These are phyloP conservation scores for Hanseniaspora vineae DNA, from an alignment of 805 yeast species.

Conservation along the genomic window DNA sequence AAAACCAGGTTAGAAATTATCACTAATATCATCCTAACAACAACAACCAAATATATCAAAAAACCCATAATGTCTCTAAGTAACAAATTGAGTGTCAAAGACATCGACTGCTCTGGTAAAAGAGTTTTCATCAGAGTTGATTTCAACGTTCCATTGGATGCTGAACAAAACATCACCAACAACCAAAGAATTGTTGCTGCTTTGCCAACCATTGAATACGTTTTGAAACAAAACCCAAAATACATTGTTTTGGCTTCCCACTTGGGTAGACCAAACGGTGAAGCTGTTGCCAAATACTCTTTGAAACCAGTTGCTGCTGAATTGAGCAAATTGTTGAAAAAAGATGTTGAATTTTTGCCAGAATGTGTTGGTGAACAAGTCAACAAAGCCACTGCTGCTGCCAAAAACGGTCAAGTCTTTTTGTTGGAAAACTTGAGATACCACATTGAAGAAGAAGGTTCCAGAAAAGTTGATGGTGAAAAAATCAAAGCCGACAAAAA, in stretches of 20 bases:
- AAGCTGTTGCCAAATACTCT: conserved; percentile 72
- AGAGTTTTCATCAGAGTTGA: conserved; percentile 98
- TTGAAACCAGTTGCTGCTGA: conserved; percentile 89
- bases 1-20: background rate
- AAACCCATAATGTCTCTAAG: conserved; percentile 67
- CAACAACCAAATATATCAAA: background rate
- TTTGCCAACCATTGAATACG: conserved; percentile 94
- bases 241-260: conserved; percentile 90
- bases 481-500: conserved; percentile 87
- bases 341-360: conserved; percentile 65
- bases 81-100: conserved; percentile 85
- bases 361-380: conserved; percentile 93
- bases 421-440: conserved; percentile 93
- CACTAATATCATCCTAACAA: background rate
- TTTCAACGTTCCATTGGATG: conserved; percentile 85
- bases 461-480: conserved; percentile 81
- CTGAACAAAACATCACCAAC: conserved; percentile 90
- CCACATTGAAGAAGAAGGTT: conserved; percentile 97
- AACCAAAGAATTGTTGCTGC: conserved; percentile 99
- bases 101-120: conserved; percentile 74
- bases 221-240: conserved; percentile 82
- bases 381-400: conserved; percentile 61
- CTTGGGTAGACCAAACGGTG: conserved; percentile 99
- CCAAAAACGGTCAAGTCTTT: conserved; percentile 70
- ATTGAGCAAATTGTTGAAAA: conserved; percentile 62